Evolutionary conservation across 2,329 filamentous ascomycete species (phyloP), one percentile per base, ranked within the genome.

Genomic region (Aureobasidium pullulans): DNA sequence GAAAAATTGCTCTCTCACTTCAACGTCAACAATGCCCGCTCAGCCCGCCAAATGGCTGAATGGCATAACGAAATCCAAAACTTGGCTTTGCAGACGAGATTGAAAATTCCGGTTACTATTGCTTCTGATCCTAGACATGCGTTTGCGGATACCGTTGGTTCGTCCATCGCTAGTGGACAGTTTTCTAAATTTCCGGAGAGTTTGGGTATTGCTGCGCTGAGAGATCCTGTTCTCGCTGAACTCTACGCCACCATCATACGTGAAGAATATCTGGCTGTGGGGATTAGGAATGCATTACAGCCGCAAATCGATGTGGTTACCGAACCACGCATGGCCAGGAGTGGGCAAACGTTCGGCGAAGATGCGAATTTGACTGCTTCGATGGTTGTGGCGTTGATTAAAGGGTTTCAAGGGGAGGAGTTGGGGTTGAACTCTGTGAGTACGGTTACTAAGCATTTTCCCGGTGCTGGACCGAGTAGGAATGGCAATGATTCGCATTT

Each of bases 201-300:
- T 89, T 90, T 65, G 87, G 77, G 9, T 81, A 87, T 57, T 86
- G 82, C 19, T 88, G 85, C 67, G 86, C 86, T 0, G 90, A 84
- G 75, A 87, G 90, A 67, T 80, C 81, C 0, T 77, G 77, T 43
- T 71, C 89, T n/a, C 74, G 89, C 5, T 72, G 84, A 64, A 79
- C 86, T 64, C 89, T 90, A 86, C 86, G 78, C 8, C 72, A 75
- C 3, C 78, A 81, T 56, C n/a, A 88, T 89, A 63, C 86, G 80
- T 4, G 78, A 81, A 50, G 87, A 91, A 70, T 77, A 86, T 31
- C 75, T 77, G 53, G 82, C 87, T 3, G 73, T 90, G 1, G 87
- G 88, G 1, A 83, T 88, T n/a, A 89, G 87, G 64, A 86, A 90
- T 64, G 72, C 90, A 3, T 89, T 90, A 67, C 84, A 84, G 2